These are phyloP conservation scores for Backusella psychrophila DNA, from an alignment of 192 early-diverging fungal genomes.

Conservation along the genomic window DNA sequence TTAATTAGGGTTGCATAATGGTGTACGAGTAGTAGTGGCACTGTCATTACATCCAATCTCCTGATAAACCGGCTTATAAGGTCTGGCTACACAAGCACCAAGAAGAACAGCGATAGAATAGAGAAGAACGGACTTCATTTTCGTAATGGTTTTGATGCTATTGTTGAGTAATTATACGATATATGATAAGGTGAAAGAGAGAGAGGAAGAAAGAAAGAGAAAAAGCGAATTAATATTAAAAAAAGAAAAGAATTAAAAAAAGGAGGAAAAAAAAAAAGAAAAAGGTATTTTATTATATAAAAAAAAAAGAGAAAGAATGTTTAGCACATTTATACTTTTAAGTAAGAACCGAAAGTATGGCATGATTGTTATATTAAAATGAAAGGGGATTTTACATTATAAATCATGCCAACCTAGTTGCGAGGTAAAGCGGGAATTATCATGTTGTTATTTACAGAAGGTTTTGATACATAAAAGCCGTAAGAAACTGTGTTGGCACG, in stretches of 20 bases:
- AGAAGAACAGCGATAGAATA: neutral
- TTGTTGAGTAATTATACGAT: neutral
- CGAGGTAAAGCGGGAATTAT: slow-evolving; percentile 19
- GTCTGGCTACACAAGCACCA: neutral
- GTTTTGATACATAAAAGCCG: slow-evolving; percentile 10
- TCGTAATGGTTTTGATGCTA: neutral
- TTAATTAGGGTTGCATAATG: slow-evolving; percentile 3
- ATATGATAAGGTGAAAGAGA: neutral
- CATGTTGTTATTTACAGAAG: slow-evolving; percentile 23
- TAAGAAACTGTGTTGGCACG: neutral
- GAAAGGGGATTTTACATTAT: neutral
- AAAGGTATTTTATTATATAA: neutral
- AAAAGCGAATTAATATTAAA: neutral
- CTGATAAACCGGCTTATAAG: neutral
- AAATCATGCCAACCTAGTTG: slow-evolving; percentile 5
- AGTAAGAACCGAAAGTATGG: slow-evolving; percentile 5
- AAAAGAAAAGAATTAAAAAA: neutral
- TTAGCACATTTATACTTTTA: neutral
- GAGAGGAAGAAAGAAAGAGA: neutral
- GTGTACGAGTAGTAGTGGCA: slow-evolving; percentile 5
- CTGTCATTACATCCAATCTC: neutral
- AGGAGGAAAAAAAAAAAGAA: neutral
- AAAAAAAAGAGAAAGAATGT: neutral
- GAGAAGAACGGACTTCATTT: neutral
- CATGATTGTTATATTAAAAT: neutral